Conservation (phyloP, 805 yeast species). For the Candida oleophila region DNA sequence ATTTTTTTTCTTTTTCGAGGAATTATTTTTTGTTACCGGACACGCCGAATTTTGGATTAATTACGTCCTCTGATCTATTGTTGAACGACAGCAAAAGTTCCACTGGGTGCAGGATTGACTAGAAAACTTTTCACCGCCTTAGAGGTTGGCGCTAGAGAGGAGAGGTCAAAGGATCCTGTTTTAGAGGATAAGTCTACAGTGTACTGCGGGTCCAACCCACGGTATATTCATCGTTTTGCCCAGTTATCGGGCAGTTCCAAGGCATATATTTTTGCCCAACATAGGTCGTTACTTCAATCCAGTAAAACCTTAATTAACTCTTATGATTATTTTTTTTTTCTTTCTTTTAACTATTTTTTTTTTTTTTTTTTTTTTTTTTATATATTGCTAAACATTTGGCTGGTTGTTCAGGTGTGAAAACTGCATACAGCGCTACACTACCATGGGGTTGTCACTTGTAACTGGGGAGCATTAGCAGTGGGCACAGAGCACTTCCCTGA, state of each 20-base stretch:
- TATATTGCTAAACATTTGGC: not conserved
- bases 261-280: no score
- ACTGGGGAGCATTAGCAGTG: no score
- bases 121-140: not conserved
- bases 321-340: not conserved
- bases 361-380: no score
- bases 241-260: not conserved
- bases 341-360: no score
- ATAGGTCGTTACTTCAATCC: not conserved
- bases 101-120: not conserved
- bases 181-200: no score
- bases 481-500: no score
- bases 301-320: not conserved
- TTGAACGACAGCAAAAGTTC: not conserved
- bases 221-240: no score
- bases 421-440: not conserved
- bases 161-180: no score
- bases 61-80: not conserved
- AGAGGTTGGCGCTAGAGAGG: no score
- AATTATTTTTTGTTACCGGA: not conserved
- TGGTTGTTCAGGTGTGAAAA: not conserved
- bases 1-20: not conserved
- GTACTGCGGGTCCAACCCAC: no score
- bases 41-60: not conserved
- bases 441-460: not conserved